Percentiles rank a stretch among this genome's conserved stretches.
Evolutionary conservation across 495 filamentous ascomycete species (phyloP).

Genomic region (Hyaloscypha bicolor): DNA sequence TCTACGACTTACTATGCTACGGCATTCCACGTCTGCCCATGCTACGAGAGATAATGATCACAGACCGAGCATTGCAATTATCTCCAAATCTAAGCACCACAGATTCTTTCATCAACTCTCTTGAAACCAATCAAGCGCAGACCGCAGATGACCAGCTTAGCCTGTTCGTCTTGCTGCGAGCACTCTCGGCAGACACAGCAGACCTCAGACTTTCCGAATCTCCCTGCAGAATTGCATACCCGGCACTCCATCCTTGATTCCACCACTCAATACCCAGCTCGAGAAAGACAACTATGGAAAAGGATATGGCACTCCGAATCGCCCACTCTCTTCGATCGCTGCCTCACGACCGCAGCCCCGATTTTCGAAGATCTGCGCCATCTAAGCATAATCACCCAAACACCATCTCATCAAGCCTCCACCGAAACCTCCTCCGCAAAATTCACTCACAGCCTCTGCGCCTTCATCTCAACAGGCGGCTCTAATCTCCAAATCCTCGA

Average conservation of each 20-base stretch:
- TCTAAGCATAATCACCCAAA: neutral
- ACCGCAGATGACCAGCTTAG: neutral
- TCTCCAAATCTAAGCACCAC: neutral
- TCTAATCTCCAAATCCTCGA: neutral
- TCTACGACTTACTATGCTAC: neutral
- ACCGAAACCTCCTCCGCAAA: neutral
- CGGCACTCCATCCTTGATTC: neutral
- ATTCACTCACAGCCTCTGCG: neutral
- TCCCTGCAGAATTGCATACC: neutral
- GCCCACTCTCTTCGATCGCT: neutral
- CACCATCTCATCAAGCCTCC: neutral
- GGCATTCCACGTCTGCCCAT: neutral
- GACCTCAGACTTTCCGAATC: neutral
- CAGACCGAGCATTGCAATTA: neutral
- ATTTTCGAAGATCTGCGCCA: neutral
- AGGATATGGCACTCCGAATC: neutral
- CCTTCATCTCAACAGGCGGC: neutral
- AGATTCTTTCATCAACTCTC: neutral
- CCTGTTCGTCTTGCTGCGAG: slow-evolving; percentile 1
- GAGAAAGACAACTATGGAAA: neutral
- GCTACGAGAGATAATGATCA: neutral
- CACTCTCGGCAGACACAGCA: neutral
- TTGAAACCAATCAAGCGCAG: neutral
- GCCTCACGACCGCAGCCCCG: neutral
- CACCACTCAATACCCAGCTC: neutral